Conservation (phyloP, 768 basidiomycete genomes). For the Boletus huronensis region DNA sequence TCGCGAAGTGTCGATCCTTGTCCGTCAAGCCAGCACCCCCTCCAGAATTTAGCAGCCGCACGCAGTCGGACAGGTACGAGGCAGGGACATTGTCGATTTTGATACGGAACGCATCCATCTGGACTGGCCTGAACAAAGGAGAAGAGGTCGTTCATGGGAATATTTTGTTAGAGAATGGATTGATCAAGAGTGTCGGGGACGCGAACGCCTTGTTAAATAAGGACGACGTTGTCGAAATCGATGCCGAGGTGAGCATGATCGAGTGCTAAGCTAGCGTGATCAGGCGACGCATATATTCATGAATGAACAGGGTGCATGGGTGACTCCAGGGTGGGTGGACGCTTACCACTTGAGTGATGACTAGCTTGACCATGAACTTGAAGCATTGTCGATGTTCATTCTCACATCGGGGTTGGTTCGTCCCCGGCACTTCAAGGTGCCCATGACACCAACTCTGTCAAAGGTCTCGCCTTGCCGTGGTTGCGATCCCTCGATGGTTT, state of each 20-base stretch:
- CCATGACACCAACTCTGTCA: constrained; percentile 52
- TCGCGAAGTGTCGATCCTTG: constrained; percentile 47
- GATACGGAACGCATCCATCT: constrained; percentile 69
- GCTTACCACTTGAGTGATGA: neutral
- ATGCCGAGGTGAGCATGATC: constrained; percentile 32
- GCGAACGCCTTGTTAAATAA: neutral
- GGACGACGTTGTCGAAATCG: constrained; percentile 37
- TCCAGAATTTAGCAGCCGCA: constrained; percentile 44
- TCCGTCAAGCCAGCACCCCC: constrained; percentile 42
- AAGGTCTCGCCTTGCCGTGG: constrained; percentile 49
- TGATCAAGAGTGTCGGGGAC: constrained; percentile 54
- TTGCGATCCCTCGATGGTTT: constrained; percentile 67
- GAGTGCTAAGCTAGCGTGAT: neutral
- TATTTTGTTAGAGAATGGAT: constrained; percentile 58
- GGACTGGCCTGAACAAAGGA: constrained; percentile 67
- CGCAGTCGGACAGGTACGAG: constrained; percentile 53
- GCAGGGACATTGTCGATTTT: constrained; percentile 50
- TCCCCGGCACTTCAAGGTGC: constrained; percentile 41
- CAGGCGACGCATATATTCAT: neutral
- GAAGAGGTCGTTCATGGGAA: constrained; percentile 55
- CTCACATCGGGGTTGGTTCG: constrained; percentile 48
- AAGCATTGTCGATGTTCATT: constrained; percentile 54
- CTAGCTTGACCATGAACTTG: neutral
- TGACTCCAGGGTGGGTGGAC: constrained; percentile 45
- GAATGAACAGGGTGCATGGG: constrained; percentile 54